A percentile compares a stretch with the other conserved stretches of the same genome.
Conservation (phyloP, 352 stramenopile species). For the Achlya hypogyna region DNA sequence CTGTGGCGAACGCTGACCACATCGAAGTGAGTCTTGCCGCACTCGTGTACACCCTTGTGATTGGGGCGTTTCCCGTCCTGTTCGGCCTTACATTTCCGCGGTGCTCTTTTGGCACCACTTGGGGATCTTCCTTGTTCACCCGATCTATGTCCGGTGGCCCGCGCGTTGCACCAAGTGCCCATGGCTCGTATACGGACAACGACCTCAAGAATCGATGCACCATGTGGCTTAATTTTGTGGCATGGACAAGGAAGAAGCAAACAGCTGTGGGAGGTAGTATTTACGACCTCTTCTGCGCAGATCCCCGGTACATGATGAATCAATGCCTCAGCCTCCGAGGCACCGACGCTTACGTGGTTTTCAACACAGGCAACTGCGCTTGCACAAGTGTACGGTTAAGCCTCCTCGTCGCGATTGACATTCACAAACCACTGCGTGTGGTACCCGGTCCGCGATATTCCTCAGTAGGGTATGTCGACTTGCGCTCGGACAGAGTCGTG, state of each 20-base stretch:
- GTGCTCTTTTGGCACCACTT: neutral
- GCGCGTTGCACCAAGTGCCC: neutral
- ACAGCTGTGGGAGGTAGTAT: neutral
- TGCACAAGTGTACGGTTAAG: neutral
- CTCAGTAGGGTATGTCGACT: neutral
- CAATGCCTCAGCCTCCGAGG: neutral
- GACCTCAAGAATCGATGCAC: neutral
- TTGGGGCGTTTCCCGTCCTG: neutral
- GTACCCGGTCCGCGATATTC: neutral
- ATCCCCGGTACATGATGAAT: neutral
- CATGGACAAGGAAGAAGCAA: neutral
- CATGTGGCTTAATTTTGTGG: neutral
- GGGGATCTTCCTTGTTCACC: neutral
- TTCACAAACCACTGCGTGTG: neutral
- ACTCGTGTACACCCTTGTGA: neutral
- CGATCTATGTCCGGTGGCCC: neutral
- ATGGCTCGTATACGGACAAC: neutral
- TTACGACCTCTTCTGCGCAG: neutral
- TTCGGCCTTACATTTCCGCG: neutral
- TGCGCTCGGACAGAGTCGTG: neutral
- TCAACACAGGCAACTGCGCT: neutral
- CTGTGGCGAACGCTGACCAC: neutral
- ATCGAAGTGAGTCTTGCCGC: neutral
- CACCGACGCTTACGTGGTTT: neutral
- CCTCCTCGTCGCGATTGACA: neutral